A percentile compares a stretch with the other conserved stretches of the same genome.
Evolutionary conservation across 306 rosid genomes (phyloP).

Genomic region (Castanea sativa): DNA sequence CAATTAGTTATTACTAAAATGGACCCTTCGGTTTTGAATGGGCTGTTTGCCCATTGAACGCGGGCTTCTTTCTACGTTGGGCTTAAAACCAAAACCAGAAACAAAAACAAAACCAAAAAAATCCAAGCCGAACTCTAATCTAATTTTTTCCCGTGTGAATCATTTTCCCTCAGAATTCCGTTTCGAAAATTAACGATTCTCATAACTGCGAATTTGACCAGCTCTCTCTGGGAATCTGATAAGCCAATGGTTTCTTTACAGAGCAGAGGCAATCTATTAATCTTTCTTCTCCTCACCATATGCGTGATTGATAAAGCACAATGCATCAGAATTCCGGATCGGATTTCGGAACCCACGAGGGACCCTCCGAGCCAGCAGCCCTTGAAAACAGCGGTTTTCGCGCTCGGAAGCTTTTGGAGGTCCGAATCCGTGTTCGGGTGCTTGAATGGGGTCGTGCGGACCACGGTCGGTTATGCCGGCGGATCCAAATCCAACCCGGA

Average conservation of each 20-base stretch:
- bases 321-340: slow-evolving; percentile 68
- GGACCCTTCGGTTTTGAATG: too few species aligned
- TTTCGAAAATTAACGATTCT: too few species aligned
- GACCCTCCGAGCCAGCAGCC: slow-evolving; percentile 32
- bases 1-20: too few species aligned
- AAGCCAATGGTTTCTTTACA: slow-evolving; percentile 38
- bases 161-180: too few species aligned
- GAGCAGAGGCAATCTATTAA: slow-evolving; percentile 16
- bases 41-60: too few species aligned
- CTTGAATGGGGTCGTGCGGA: slow-evolving; percentile 72
- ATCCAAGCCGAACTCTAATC: too few species aligned
- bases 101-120: too few species aligned
- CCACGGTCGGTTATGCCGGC: slow-evolving; percentile 85
- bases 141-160: too few species aligned
- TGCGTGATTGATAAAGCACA: slow-evolving; percentile 12
- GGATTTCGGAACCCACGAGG: slow-evolving; percentile 35
- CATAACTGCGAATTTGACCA: neutral
- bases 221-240: neutral
- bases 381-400: slow-evolving; percentile 59
- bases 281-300: slow-evolving; percentile 25
- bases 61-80: too few species aligned
- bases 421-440: slow-evolving; percentile 92
- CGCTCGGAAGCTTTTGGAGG: slow-evolving; percentile 97
- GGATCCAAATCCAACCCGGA: slow-evolving; percentile 83
- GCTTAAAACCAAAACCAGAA: too few species aligned